Evolutionary conservation across 2,329 filamentous ascomycete genomes (phyloP).

Genomic region (Lachnellula occidentalis): DNA sequence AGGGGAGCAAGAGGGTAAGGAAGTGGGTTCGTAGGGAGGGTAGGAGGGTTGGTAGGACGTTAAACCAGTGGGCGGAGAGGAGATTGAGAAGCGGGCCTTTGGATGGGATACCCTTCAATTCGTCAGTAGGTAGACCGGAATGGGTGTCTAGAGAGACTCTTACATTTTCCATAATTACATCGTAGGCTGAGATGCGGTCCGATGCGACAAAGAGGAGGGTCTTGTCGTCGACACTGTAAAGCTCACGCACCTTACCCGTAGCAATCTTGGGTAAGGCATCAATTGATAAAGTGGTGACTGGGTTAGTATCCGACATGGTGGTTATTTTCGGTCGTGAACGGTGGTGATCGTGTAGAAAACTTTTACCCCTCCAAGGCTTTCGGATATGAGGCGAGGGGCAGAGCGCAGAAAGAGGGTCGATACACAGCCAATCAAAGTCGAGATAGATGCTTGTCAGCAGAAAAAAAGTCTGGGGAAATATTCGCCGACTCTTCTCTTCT

Average conservation of each 20-base stretch:
- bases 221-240: constrained; percentile 65
- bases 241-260: constrained; percentile 69
- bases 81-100: constrained; percentile 65
- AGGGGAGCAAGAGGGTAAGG: constrained; percentile 51
- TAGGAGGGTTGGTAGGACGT: constrained; percentile 49
- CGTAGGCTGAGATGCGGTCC: constrained; percentile 92
- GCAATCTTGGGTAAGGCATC: constrained; percentile 21
- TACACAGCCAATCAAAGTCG: constrained; percentile 1
- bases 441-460: neutral
- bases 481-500: neutral
- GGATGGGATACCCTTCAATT: constrained; percentile 55
- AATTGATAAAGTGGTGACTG: constrained; percentile 13
- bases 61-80: constrained; percentile 65
- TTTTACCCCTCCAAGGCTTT: too few species aligned
- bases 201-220: constrained; percentile 78
- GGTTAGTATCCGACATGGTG: constrained; percentile 10
- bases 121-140: constrained; percentile 32
- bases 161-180: constrained; percentile 81
- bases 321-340: neutral
- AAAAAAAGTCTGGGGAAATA: constrained; percentile 12
- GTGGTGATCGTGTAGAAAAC: too few species aligned
- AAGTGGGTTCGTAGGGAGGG: constrained; percentile 59
- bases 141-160: constrained; percentile 42
- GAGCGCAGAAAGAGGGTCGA: too few species aligned
- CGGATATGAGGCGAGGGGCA: too few species aligned